Conservation (phyloP, 1,284 basidiomycete genomes). For the Ganoderma lingzhi region DNA sequence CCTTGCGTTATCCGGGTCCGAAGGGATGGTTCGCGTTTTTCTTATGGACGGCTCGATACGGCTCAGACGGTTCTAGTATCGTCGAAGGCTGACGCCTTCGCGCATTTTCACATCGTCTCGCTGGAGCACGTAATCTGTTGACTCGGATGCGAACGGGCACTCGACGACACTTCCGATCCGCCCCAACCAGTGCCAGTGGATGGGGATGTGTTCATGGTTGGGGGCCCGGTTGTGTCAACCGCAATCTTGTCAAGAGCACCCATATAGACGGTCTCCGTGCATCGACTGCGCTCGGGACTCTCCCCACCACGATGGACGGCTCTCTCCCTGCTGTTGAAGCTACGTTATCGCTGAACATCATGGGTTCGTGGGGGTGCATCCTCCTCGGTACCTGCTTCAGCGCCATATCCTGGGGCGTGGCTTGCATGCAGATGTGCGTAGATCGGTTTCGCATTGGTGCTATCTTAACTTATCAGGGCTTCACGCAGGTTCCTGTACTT, state of each 20-base stretch:
- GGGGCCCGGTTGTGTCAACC: neutral
- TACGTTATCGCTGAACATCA: neutral
- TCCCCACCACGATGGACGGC: constrained; percentile 1
- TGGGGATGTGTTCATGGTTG: neutral
- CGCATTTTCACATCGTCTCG: neutral
- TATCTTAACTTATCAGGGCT: neutral
- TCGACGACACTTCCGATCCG: neutral
- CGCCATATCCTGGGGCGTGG: neutral
- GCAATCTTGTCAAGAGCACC: constrained; percentile 2
- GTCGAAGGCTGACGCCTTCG: neutral
- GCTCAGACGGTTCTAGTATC: neutral
- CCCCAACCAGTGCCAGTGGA: neutral
- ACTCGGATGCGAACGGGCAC: neutral
- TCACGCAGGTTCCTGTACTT: constrained; percentile 4
- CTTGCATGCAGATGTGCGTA: constrained; percentile 11
- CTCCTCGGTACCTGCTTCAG: neutral
- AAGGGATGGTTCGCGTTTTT: neutral
- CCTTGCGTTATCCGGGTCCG: neutral
- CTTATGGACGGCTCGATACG: neutral
- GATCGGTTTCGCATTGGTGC: neutral
- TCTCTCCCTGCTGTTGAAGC: neutral
- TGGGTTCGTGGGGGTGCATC: constrained; percentile 6
- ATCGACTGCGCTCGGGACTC: neutral
- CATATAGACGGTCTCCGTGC: neutral
- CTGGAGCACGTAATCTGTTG: neutral